These are phyloP conservation scores for Xylaria telfairii DNA, from an alignment of 495 filamentous ascomycete species.

Conservation along the genomic window DNA sequence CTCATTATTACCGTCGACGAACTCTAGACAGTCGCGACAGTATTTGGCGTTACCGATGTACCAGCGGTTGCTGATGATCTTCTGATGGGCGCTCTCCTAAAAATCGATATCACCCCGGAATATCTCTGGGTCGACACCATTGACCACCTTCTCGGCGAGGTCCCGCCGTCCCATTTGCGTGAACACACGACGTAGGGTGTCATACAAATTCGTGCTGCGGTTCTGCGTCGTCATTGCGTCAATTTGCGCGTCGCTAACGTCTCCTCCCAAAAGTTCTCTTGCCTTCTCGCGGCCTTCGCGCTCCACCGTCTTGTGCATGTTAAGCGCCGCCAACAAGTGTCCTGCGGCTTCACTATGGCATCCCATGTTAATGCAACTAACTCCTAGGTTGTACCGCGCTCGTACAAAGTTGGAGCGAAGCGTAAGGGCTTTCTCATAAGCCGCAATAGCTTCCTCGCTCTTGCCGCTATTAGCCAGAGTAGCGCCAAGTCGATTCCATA, in stretches of 20 bases:
- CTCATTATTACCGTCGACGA: background rate
- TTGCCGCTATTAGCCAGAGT: slow-evolving; percentile 94
- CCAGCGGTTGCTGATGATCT: background rate
- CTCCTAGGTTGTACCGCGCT: slow-evolving; percentile 94
- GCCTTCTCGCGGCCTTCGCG: slow-evolving; percentile 82
- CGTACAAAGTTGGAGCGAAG: slow-evolving; percentile 95
- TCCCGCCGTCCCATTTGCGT: slow-evolving; percentile 91
- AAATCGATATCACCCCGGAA: slow-evolving; percentile 74
- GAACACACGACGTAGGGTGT: slow-evolving; percentile 91
- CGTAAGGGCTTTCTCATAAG: slow-evolving; percentile 89
- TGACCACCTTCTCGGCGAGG: slow-evolving; percentile 81
- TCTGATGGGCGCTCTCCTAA: slow-evolving; percentile 30
- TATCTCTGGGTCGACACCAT: slow-evolving; percentile 87
- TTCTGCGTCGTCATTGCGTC: slow-evolving; percentile 88
- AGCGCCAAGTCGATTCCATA: slow-evolving; percentile 97
- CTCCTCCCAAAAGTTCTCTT: slow-evolving; percentile 75
- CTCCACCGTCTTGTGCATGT: slow-evolving; percentile 97
- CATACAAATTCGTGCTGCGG: slow-evolving; percentile 93
- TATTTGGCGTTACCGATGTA: background rate
- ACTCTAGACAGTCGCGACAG: background rate
- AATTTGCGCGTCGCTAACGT: slow-evolving; percentile 68
- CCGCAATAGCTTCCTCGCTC: slow-evolving; percentile 92
- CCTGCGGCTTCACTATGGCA: slow-evolving; percentile 92
- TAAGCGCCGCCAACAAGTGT: slow-evolving; percentile 89
- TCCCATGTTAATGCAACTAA: slow-evolving; percentile 96